phyloP scores from a whole-genome alignment of 2,329 filamentous ascomycete species.

The Penicillium sp. region DNA sequence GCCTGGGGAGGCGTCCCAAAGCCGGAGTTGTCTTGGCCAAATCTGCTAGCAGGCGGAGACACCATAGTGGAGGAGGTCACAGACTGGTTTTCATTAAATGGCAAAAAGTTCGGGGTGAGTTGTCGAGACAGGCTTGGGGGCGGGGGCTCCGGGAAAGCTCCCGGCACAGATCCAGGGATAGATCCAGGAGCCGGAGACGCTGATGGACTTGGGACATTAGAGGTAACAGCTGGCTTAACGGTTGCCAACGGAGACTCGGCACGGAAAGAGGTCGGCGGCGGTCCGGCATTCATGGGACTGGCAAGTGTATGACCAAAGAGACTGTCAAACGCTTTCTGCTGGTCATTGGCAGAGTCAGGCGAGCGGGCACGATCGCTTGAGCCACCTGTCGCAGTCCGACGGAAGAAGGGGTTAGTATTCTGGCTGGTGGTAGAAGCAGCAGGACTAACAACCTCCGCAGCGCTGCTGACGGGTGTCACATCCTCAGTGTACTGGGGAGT shows the following conservation, averaged over 20 bases:
- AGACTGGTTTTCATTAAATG: conserved; percentile 67
- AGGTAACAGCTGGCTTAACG: conserved; percentile 45
- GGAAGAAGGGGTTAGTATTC: conserved; percentile 94
- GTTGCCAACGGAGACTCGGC: conserved; percentile 48
- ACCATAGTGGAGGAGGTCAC: conserved; percentile 75
- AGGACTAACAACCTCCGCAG: conserved; percentile 65
- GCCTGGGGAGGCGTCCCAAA: conserved; percentile 46
- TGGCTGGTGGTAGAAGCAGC: conserved; percentile 60
- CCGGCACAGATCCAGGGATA: conserved; percentile 25
- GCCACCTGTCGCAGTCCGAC: conserved; percentile 53
- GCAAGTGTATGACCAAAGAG: conserved; percentile 74
- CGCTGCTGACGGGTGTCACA: conserved; percentile 35
- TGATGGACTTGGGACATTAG: conserved; percentile 59
- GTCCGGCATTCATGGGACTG: conserved; percentile 44
- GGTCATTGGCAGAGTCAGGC: conserved; percentile 43
- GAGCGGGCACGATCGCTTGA: conserved; percentile 52
- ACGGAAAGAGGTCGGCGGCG: conserved; percentile 63
- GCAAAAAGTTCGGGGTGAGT: conserved; percentile 73
- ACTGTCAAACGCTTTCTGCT: conserved; percentile 76
- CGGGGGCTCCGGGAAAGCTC: conserved; percentile 43
- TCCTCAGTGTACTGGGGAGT: conserved; percentile 57
- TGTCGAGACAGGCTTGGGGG: conserved; percentile 72
- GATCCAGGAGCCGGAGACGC: conserved; percentile 58
- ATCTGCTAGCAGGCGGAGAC: conserved; percentile 68
- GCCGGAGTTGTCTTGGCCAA: conserved; percentile 52